These are phyloP conservation scores for Chrysosporium keratinophilum DNA, from an alignment of 2,329 filamentous ascomycete genomes.

Conservation along the genomic window DNA sequence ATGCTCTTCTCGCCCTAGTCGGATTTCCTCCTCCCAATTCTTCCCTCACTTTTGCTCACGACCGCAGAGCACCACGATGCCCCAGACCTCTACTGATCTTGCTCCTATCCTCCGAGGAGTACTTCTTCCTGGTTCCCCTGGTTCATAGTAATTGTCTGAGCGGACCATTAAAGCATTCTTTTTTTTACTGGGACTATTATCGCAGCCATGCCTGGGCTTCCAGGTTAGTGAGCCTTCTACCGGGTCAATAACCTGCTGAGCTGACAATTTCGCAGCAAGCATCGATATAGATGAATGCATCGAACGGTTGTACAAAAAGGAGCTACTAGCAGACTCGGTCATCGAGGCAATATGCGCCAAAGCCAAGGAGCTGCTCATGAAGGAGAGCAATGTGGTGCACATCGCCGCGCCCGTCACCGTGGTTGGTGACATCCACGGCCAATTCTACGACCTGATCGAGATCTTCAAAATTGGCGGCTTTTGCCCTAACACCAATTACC, in stretches of 20 bases:
- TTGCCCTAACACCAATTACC: slow-evolving; percentile 95
- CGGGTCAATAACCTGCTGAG: not conserved
- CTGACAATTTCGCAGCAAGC: slow-evolving; percentile 52
- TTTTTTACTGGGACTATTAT: not conserved
- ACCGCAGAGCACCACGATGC: slow-evolving; percentile 1
- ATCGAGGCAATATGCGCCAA: slow-evolving; percentile 99
- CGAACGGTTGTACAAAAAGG: slow-evolving; percentile 89
- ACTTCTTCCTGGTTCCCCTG: not conserved
- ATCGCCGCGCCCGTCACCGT: slow-evolving; percentile 92
- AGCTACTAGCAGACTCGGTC: slow-evolving; percentile 91
- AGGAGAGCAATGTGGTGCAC: slow-evolving; percentile 98
- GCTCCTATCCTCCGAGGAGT: slow-evolving; percentile 6
- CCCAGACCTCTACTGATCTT: not conserved
- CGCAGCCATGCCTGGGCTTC: slow-evolving; percentile 15
- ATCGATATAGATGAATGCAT: slow-evolving; percentile 99
- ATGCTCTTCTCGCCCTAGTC: not conserved
- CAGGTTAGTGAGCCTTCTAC: slow-evolving; percentile 11
- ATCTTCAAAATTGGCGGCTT: slow-evolving; percentile 97
- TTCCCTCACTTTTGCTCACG: not conserved
- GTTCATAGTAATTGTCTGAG: not conserved
- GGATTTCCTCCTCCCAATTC: not conserved
- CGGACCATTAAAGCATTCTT: not conserved
- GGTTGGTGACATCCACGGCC: slow-evolving; percentile 95
- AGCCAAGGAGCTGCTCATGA: slow-evolving; percentile 97
- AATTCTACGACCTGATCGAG: slow-evolving; percentile 98